These are phyloP conservation scores for Umbilicus rupestris DNA, from an alignment of 164 flowering plant species.

Conservation along the genomic window DNA sequence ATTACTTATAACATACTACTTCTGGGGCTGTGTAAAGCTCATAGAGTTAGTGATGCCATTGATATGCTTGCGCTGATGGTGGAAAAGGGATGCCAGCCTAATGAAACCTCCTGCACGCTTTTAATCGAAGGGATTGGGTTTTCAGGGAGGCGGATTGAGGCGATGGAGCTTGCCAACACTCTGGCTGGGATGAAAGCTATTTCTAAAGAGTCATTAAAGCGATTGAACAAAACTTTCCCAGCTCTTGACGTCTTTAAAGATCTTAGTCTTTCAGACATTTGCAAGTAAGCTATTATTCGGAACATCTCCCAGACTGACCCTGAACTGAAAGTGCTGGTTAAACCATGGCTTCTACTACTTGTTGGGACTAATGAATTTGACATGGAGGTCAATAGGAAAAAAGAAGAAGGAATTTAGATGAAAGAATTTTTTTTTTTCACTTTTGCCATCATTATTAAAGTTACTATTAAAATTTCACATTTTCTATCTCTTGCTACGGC, in stretches of 20 bases:
- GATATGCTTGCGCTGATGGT: constrained; percentile 51
- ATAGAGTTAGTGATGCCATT: constrained; percentile 43
- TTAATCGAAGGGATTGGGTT: constrained; percentile 56
- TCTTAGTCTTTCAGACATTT: constrained; percentile 18
- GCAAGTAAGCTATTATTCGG: constrained; percentile 6
- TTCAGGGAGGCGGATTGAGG: constrained; percentile 57
- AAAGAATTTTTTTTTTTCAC: no score
- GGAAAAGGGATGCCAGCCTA: constrained; percentile 51
- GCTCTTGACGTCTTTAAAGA: constrained; percentile 32
- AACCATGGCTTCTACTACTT: no score
- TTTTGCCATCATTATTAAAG: no score
- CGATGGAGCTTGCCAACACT: constrained; percentile 50
- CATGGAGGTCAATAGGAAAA: no score
- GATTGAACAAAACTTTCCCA: constrained; percentile 49
- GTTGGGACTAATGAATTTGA: no score
- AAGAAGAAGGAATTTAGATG: no score
- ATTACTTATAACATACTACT: constrained; percentile 52
- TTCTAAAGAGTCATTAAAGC: constrained; percentile 33
- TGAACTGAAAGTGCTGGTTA: no score
- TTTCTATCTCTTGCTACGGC: no score
- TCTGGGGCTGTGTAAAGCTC: constrained; percentile 63
- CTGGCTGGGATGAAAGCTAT: constrained; percentile 29
- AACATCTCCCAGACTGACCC: not conserved
- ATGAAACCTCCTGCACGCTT: constrained; percentile 46
- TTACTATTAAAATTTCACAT: no score